These are phyloP conservation scores for Sanghuangporus sanghuang DNA, from an alignment of 1,284 basidiomycete species.

Conservation along the genomic window DNA sequence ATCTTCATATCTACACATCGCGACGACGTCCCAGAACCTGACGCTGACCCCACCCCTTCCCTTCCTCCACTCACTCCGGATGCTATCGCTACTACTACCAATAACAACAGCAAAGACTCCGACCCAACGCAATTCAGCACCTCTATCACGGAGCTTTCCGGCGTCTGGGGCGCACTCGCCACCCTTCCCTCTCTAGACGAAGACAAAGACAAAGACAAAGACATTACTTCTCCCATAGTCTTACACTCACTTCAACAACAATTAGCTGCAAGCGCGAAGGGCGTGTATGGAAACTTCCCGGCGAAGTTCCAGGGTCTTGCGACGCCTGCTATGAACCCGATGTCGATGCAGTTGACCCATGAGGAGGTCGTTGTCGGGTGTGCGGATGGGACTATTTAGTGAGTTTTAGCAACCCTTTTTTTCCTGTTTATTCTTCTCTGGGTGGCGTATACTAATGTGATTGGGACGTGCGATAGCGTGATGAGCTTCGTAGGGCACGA, in stretches of 20 bases:
- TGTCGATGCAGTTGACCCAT: constrained; percentile 83
- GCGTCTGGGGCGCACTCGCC: constrained; percentile 65
- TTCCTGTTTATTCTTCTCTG: constrained; percentile 6
- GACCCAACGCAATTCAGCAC: constrained; percentile 53
- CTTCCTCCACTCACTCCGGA: background rate
- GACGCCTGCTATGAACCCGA: constrained; percentile 80
- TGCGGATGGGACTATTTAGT: constrained; percentile 87
- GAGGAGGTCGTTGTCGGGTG: constrained; percentile 84
- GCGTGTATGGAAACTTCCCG: constrained; percentile 55
- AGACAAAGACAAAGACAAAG: constrained; percentile 25
- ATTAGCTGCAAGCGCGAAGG: constrained; percentile 33
- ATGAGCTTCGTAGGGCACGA: constrained; percentile 73
- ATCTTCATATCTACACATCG: constrained; percentile 76
- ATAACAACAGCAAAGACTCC: background rate
- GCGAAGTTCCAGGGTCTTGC: constrained; percentile 67
- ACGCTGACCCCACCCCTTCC: background rate
- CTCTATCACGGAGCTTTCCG: constrained; percentile 53
- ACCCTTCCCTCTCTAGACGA: constrained; percentile 24
- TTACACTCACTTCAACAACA: too few species aligned
- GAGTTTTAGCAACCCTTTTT: constrained; percentile 28
- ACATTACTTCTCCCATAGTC: constrained; percentile 17
- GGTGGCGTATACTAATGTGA: background rate
- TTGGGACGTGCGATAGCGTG: constrained; percentile 37
- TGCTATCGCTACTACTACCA: background rate
- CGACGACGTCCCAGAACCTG: constrained; percentile 32